Evolutionary conservation across 2,329 filamentous ascomycete genomes (phyloP).

Genomic region (Diaporthe longicolla): DNA sequence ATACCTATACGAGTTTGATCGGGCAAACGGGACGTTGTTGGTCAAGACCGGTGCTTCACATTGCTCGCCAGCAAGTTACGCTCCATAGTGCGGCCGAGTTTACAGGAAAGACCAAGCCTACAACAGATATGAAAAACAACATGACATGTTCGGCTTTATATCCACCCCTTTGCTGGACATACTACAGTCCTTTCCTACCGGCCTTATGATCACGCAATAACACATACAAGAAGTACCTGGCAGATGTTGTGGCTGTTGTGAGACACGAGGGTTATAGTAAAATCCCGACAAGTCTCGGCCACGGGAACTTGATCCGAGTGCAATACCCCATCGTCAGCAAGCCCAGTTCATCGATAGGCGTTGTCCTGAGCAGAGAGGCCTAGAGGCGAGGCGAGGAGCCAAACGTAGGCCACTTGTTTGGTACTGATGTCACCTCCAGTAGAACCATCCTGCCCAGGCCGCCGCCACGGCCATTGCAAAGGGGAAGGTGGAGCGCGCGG

Average conservation of each 20-base stretch:
- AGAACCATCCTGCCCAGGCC: neutral
- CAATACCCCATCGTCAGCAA: neutral
- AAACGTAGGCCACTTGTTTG: neutral
- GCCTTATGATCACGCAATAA: neutral
- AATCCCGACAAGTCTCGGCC: neutral
- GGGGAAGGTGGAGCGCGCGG: neutral
- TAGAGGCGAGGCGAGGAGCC: neutral
- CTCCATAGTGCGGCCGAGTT: neutral
- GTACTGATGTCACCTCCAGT: neutral
- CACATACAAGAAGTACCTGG: neutral
- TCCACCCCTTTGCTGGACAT: neutral
- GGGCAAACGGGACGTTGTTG: neutral
- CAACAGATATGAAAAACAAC: neutral
- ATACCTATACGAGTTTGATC: too few species aligned
- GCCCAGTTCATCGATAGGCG: neutral
- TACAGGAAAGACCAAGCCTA: neutral
- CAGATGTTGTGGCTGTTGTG: neutral
- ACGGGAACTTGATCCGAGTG: too few species aligned
- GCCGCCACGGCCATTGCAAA: neutral
- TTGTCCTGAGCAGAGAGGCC: neutral
- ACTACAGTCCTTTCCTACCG: neutral
- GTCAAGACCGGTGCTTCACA: rapidly evolving
- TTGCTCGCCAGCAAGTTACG: neutral
- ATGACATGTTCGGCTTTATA: neutral
- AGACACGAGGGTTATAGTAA: neutral